phyloP scores from a whole-genome alignment of 106 monocot species.

The Platanthera guangdongensis region DNA sequence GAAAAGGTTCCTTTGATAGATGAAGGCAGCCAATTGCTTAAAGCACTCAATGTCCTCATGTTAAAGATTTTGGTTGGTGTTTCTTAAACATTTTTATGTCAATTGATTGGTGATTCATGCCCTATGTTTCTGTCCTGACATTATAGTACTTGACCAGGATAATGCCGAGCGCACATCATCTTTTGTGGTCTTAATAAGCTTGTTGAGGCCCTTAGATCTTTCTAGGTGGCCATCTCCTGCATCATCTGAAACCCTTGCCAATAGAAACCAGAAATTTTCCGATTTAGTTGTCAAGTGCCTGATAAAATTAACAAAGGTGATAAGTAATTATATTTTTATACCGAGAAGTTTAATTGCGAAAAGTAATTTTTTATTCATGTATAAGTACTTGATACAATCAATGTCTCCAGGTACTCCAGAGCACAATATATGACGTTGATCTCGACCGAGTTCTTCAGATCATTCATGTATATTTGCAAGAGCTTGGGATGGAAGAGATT shows the following conservation, averaged over 20 bases:
- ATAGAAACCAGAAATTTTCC: conserved; percentile 87
- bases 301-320: conserved; percentile 91
- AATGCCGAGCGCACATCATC: conserved; percentile 97
- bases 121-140: not conserved
- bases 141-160: conserved; percentile 46
- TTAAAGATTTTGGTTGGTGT: conserved; percentile 88
- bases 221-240: conserved; percentile 83
- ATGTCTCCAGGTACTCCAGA: conserved; percentile 66
- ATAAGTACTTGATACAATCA: not conserved
- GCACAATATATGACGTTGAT: conserved; percentile 89
- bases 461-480: conserved; percentile 97
- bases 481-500: conserved; percentile 99
- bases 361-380: not conserved
- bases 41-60: conserved; percentile 97
- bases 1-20: conserved; percentile 98
- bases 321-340: not conserved
- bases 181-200: conserved; percentile 88
- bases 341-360: not conserved
- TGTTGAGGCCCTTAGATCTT: conserved; percentile 77
- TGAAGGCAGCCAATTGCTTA: conserved; percentile 91
- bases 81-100: not conserved
- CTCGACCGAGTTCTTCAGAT: conserved; percentile 94
- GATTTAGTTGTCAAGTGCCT: conserved; percentile 98
- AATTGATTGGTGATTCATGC: not conserved
- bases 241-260: conserved; percentile 46